Evolutionary conservation across 2,329 filamentous ascomycete species (phyloP).

Genomic region (Aureobasidium lini): DNA sequence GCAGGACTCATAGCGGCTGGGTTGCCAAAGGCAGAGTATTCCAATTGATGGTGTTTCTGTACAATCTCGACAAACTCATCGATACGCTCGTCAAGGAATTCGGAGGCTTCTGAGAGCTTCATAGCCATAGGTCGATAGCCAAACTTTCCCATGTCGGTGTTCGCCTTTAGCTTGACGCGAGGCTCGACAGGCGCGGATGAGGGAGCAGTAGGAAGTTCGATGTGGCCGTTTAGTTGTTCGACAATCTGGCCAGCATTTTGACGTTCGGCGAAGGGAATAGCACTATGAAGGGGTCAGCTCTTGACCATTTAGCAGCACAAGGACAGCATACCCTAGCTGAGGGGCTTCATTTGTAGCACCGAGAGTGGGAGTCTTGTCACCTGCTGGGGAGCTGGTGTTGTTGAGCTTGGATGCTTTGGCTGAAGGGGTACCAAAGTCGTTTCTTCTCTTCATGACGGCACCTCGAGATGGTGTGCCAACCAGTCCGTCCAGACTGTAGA

Average conservation of each 20-base stretch:
- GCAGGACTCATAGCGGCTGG: slow-evolving; percentile 76
- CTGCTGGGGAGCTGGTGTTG: slow-evolving; percentile 44
- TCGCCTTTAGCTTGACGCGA: slow-evolving; percentile 76
- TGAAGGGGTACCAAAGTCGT: slow-evolving; percentile 43
- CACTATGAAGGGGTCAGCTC: slow-evolving; percentile 20
- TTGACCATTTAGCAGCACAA: slow-evolving; percentile 9
- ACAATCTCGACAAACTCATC: slow-evolving; percentile 76
- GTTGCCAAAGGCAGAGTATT: slow-evolving; percentile 77
- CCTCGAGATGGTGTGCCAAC: slow-evolving; percentile 37
- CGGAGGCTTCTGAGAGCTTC: slow-evolving; percentile 86
- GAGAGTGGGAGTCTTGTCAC: slow-evolving; percentile 27
- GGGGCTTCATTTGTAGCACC: neutral
- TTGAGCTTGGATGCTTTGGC: slow-evolving; percentile 39
- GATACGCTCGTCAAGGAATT: slow-evolving; percentile 90
- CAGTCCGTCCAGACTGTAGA: slow-evolving; percentile 39
- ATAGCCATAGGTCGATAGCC: slow-evolving; percentile 88
- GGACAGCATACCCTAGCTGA: neutral
- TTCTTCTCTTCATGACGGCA: slow-evolving; percentile 46
- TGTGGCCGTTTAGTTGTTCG: slow-evolving; percentile 73
- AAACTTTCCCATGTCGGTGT: slow-evolving; percentile 84
- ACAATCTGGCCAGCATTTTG: slow-evolving; percentile 71
- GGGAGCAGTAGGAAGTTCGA: slow-evolving; percentile 50
- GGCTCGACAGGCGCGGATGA: slow-evolving; percentile 65
- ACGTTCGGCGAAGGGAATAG: slow-evolving; percentile 66
- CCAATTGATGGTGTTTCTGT: slow-evolving; percentile 65